Evolutionary conservation across 2,329 filamentous ascomycete genomes (phyloP), one percentile per base, ranked within the genome.

Genomic region (Grosmannia serpens): DNA sequence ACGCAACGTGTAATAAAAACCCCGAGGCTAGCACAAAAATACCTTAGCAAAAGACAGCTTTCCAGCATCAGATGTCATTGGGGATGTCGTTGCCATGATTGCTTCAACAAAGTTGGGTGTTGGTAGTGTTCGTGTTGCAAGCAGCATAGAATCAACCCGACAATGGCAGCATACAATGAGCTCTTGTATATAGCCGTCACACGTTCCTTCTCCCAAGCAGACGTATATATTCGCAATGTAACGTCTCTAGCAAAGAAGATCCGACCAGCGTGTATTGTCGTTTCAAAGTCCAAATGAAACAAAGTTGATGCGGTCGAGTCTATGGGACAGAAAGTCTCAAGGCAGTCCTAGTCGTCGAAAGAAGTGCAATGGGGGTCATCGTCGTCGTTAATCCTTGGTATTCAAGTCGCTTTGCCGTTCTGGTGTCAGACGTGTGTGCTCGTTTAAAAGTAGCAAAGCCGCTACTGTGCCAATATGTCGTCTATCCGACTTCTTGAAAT

Each of bases 11-110:
- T 29, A 20, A 15, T 11, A 44, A 22, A 33, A 13, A 24, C 2
- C 26, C 53, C 20, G 20, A 44, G 41, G 10, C 31, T 33, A n/a
- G 20, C 6, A 17, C 17, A 20, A 6, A 15, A 61, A 76, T 75
- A 89, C 87, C 80, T 88, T 90, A 72, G 87, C 87, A 77, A 91
- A 91, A 50, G 87, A 89, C 65, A 85, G 80, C 71, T 82, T 84
- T 57, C 74, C 73, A 58, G 74, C 63, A 64, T 79, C 77, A 62
- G 75, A 67, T 64, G 75, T 70, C 64, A 76, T 70, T 66, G 69
- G 67, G 59, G 74, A 73, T 58, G 74, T 69, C 53, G 76, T 73
- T 62, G 77, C 74, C 78, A 81, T 81, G 63, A 63, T 66, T 58
- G 60, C 57, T 27, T 11, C 17, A n/a, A 13, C 2, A 8, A 27